Conservation (phyloP, 805 yeast species). For the Ogataea dorogensis region DNA sequence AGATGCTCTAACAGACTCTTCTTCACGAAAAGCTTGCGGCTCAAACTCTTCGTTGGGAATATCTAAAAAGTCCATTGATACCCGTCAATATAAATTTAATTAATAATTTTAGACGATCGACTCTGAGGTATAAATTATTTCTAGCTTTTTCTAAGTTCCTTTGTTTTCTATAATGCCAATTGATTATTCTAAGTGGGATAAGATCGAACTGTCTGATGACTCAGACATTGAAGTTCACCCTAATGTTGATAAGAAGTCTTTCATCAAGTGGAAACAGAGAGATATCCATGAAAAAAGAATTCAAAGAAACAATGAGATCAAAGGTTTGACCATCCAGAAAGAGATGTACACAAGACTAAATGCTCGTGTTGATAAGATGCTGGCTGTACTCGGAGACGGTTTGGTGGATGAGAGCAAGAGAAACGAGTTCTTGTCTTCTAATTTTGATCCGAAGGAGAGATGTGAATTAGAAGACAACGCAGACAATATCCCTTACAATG, state of each 20-base stretch:
- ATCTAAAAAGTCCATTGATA: conserved; percentile 11
- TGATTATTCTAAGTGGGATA: conserved; percentile 98
- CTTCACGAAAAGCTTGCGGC: conserved; percentile 3
- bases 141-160: conserved; percentile 9
- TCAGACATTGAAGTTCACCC: conserved; percentile 98
- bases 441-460: conserved; percentile 59
- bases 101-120: conserved; percentile 4
- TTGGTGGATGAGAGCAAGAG: conserved; percentile 34
- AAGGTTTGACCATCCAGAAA: conserved; percentile 68
- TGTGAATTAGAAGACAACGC: conserved; percentile 40
- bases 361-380: conserved; percentile 64
- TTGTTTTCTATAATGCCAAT: conserved; percentile 38
- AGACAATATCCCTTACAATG: conserved; percentile 68
- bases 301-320: conserved; percentile 75
- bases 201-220: conserved; percentile 92
- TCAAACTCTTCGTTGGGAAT: conserved; percentile 13
- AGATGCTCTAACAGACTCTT: conserved; percentile 19
- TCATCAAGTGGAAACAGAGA: conserved; percentile 94
- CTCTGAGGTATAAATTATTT: not conserved
- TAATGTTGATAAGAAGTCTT: conserved; percentile 90
- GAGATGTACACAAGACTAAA: conserved; percentile 79
- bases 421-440: conserved; percentile 42
- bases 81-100: not conserved
- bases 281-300: conserved; percentile 92
- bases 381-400: conserved; percentile 43